These are phyloP conservation scores for Trichoderma sp. DNA, from an alignment of 2,329 filamentous ascomycete species.

Conservation along the genomic window DNA sequence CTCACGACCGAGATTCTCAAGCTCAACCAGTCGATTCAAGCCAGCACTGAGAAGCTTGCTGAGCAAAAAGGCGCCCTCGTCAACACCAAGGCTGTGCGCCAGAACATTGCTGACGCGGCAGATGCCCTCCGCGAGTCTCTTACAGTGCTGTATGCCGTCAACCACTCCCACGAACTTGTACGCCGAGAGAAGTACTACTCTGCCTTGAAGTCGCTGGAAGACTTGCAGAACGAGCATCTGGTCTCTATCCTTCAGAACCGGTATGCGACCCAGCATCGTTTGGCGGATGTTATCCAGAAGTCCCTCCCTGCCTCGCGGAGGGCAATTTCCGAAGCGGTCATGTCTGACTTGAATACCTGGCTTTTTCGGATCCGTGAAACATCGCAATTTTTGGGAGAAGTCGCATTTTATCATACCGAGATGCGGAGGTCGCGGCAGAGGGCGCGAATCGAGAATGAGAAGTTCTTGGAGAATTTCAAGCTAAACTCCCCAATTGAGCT, in stretches of 20 bases:
- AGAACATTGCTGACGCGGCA: slow-evolving; percentile 93
- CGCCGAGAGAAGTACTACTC: slow-evolving; percentile 94
- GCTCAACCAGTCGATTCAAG: slow-evolving; percentile 91
- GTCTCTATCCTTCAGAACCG: slow-evolving; percentile 71
- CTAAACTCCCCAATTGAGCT: slow-evolving; percentile 95
- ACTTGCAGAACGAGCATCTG: slow-evolving; percentile 93
- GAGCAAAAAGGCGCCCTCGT: slow-evolving; percentile 94
- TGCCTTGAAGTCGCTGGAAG: slow-evolving; percentile 88
- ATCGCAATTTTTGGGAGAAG: slow-evolving; percentile 92
- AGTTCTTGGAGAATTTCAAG: slow-evolving; percentile 79
- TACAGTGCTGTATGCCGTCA: slow-evolving; percentile 88
- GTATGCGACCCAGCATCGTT: slow-evolving; percentile 90
- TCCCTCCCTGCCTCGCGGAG: slow-evolving; percentile 92
- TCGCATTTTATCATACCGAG: slow-evolving; percentile 95
- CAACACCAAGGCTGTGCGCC: slow-evolving; percentile 85
- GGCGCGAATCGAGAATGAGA: slow-evolving; percentile 74
- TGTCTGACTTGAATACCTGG: slow-evolving; percentile 97
- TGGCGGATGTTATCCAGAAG: slow-evolving; percentile 93
- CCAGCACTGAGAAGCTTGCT: slow-evolving; percentile 89
- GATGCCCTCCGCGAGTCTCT: slow-evolving; percentile 87
- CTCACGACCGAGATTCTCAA: slow-evolving; percentile 89
- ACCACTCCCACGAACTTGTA: slow-evolving; percentile 89
- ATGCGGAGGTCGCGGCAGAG: slow-evolving; percentile 80
- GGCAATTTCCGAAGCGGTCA: slow-evolving; percentile 92
- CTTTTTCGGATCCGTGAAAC: slow-evolving; percentile 92